Evolutionary conservation across 2,329 filamentous ascomycete species (phyloP), one percentile per base, ranked within the genome.

Genomic region (Botrytis fabae): DNA sequence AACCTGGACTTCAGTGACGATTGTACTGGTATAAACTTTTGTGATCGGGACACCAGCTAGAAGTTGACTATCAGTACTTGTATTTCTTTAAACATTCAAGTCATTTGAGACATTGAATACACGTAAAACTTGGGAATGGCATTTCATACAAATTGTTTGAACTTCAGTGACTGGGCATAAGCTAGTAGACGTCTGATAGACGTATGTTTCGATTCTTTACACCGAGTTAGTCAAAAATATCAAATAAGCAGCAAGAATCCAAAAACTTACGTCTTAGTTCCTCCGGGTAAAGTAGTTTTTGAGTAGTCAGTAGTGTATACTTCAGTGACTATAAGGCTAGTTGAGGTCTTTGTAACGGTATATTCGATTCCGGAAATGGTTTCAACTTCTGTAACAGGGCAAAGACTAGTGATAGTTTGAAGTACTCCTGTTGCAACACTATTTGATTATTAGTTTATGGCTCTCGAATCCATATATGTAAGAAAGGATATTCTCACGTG

Each of bases 121-220:
- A n/a, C 14, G 14, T 28, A 10, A 28, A 54, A 57, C 14, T 28
- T 7, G 22, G 20, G 12, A 28, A 44, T 38, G 22, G 12, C n/a
- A 20, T 84, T 83, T 78, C 83, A 85, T 22, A 85, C 79, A 25
- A 81, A 86, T 71, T 5, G 84, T 85, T 80, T 83, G 83, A 48
- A 85, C 85, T 78, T 84, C 81, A 0, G 85, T 86, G 25, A 87
- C 78, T 10, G 85, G 83, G 77, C 83, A 85, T 18, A 85, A 78
- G 35, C 80, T 82, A 22, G 85, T 87, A 51, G 57, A 80, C 79
- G 71, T 79, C 66, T 46, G 76, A 44, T 81, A 77, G 42, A 80
- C 78, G 20, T 80, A 61, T 9, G 70, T 72, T 14, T 72, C 70
- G 78, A 44, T 80, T 78, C 66, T 80, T 77, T n/a, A 82, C 65